Evolutionary conservation across 164 flowering plant genomes (phyloP), one percentile per base, ranked within the genome.

Genomic region (Vitis rotundifolia): DNA sequence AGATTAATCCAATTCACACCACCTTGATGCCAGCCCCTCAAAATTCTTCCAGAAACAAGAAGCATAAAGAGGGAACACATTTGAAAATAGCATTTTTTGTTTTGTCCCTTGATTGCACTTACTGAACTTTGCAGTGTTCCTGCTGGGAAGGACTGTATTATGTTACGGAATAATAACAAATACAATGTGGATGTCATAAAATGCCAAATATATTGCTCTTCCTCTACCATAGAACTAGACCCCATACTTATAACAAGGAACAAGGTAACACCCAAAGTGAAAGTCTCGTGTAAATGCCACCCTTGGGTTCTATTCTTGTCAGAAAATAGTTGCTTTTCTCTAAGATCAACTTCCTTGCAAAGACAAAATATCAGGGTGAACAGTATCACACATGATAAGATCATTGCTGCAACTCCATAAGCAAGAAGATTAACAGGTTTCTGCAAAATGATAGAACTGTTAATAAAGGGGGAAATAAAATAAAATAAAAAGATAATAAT

Each of bases 21-120:
- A 64, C 99, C 99, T 81, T 95, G 99, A 83, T 93, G 97, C 98
- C 99, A 95, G 31, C 94, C 97, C 80, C 96, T 87, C 74, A 95
- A 75, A 71, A 93, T 68, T 81, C 98, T 90, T 64, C 91, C 94
- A 83, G 79, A 84, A 59, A 89, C 70, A 28, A 95, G 90, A 54
- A 93, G 81, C 53, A 82, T 16, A 70, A 84, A n/a, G 29, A 85
- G 71, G 52, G 77, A 85, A 66, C 13, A 72, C 16, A 81, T 29
- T 64, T 61, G 81, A 51, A 52, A 53, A 63, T 19, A 66, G 10
- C 63, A 71, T 47, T 63, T 74, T 65, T 18, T 64, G 3, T 60
- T 72, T 64, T 69, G 67, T 60, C 69, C 77, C 60, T 73, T 74
- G 56, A 28, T 69, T 44, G 61, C 48, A 60, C 48, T 68, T 48